phyloP scores from a whole-genome alignment of 495 filamentous ascomycete species.

The Sphaerosporella brunnea region DNA sequence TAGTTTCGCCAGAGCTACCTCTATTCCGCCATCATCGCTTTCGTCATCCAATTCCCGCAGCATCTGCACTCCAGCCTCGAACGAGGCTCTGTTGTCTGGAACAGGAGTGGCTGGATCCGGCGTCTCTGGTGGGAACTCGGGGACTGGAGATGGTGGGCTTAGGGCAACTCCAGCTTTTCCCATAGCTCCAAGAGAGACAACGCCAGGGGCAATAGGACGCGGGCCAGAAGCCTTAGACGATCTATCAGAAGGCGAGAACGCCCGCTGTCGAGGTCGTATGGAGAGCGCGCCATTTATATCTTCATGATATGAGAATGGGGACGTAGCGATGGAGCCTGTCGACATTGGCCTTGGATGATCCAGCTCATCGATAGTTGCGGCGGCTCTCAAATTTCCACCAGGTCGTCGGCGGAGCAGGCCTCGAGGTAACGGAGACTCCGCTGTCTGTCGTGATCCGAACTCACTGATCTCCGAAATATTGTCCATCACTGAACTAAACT shows the following conservation, averaged over 20 bases:
- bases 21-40: conserved; percentile 75
- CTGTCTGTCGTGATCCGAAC: not conserved
- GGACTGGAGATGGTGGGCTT: conserved; percentile 2
- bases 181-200: conserved; percentile 38
- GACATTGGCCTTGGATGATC: conserved; percentile 49
- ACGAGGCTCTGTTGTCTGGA: conserved; percentile 42
- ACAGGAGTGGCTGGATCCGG: conserved; percentile 18
- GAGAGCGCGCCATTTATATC: conserved; percentile 26
- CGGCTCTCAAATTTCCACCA: conserved; percentile 73
- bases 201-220: conserved; percentile 11
- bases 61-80: conserved; percentile 74
- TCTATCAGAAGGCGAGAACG: not conserved
- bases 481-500: conserved; percentile 18
- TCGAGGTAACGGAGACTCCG: conserved; percentile 16
- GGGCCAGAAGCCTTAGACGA: not conserved
- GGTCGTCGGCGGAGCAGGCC: conserved; percentile 62
- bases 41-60: conserved; percentile 73
- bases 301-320: conserved; percentile 18
- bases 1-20: conserved; percentile 77
- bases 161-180: conserved; percentile 24
- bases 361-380: conserved; percentile 52
- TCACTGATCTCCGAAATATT: conserved; percentile 18
- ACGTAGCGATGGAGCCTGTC: conserved; percentile 43
- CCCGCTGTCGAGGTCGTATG: conserved; percentile 24
- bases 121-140: conserved; percentile 6